A percentile compares a stretch with the other conserved stretches of the same genome.
Evolutionary conservation across 2,329 filamentous ascomycete species (phyloP).

Genomic region (Claviceps maximensis): DNA sequence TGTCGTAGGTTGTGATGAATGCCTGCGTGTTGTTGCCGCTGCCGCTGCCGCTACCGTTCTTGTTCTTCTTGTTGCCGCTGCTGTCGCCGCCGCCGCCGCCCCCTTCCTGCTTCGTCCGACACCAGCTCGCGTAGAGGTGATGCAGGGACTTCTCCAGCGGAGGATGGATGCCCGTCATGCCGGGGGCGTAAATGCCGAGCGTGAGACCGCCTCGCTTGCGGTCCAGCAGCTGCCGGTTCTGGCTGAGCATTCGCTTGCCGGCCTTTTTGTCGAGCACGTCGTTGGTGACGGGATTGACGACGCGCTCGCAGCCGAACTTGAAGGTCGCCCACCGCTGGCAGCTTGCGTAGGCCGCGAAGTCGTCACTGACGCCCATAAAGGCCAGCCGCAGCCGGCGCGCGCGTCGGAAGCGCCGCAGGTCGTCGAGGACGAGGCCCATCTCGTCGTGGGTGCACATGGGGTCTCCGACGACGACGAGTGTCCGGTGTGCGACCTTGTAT

Average conservation of each 20-base stretch:
- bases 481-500: conserved; percentile 9
- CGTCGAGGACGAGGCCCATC: conserved; percentile 7
- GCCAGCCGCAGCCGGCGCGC: conserved; percentile 6
- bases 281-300: conserved; percentile 10
- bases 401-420: conserved; percentile 7
- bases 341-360: conserved; percentile 7
- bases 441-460: conserved; percentile 8
- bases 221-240: conserved; percentile 11
- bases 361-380: conserved; percentile 10
- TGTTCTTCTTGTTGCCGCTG: conserved; percentile 3
- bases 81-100: not conserved
- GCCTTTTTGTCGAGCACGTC: conserved; percentile 9
- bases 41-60: not conserved
- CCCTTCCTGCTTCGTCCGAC: conserved; percentile 5
- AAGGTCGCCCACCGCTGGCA: conserved; percentile 8
- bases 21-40: conserved; percentile 7
- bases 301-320: conserved; percentile 10
- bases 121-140: conserved; percentile 10
- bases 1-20: conserved; percentile 11
- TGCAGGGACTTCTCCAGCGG: conserved; percentile 9
- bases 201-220: conserved; percentile 7
- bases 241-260: conserved; percentile 11
- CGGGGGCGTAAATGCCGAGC: conserved; percentile 1
- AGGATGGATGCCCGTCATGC: conserved; percentile 4
- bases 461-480: conserved; percentile 10